A percentile compares a stretch with the other conserved stretches of the same genome.
Conservation (phyloP, 169 alveolate genomes). For the Hepatocystis sp. region DNA sequence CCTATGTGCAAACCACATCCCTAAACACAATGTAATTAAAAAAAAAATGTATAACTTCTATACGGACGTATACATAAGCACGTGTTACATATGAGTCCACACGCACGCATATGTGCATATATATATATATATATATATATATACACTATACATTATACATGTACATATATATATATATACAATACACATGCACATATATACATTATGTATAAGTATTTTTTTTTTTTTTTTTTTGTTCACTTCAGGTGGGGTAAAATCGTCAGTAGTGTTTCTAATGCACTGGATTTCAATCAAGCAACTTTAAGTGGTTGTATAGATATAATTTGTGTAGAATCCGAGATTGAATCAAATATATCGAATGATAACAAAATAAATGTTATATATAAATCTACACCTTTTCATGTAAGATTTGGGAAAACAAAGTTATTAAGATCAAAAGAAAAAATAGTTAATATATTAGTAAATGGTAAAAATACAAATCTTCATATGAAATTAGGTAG, state of each 20-base stretch:
- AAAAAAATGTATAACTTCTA: neutral
- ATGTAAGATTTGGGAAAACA: slow-evolving; percentile 97
- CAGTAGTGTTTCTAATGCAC: slow-evolving; percentile 91
- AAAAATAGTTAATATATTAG: slow-evolving; percentile 92
- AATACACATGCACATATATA: too few species aligned
- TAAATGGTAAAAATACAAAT: slow-evolving; percentile 93
- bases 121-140: slow-evolving; percentile 3
- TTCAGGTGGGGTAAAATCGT: slow-evolving; percentile 93
- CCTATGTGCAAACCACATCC: too few species aligned
- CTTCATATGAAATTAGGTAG: slow-evolving; percentile 95
- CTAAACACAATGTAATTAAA: too few species aligned
- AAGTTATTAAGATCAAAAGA: slow-evolving; percentile 94
- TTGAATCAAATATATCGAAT: slow-evolving; percentile 10
- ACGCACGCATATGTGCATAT: neutral
- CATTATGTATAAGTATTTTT: too few species aligned
- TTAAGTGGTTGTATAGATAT: slow-evolving; percentile 95
- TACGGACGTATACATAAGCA: neutral
- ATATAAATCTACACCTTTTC: slow-evolving; percentile 95
- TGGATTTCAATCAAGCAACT: slow-evolving; percentile 95
- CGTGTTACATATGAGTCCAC: too few species aligned
- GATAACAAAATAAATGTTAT: slow-evolving; percentile 75
- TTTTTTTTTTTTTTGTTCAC: too few species aligned
- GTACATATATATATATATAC: too few species aligned
- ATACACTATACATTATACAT: too few species aligned
- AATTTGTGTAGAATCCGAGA: slow-evolving; percentile 88